These are phyloP conservation scores for Lipomyces sp. DNA, from an alignment of 805 yeast species.

Conservation along the genomic window DNA sequence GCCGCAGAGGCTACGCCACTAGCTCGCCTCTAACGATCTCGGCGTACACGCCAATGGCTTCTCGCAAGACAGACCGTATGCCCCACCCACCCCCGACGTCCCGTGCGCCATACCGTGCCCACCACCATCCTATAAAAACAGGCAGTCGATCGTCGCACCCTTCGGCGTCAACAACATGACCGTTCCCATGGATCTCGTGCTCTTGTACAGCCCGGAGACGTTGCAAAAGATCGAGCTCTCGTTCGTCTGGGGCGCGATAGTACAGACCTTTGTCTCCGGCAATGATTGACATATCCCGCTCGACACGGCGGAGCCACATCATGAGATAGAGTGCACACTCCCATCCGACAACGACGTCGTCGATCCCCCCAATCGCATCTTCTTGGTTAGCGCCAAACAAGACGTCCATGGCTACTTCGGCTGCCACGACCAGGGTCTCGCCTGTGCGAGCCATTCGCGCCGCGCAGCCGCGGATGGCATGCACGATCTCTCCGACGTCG, in stretches of 20 bases:
- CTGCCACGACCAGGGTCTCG: constrained; percentile 20
- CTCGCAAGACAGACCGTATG: constrained; percentile 24
- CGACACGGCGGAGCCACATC: constrained; percentile 31
- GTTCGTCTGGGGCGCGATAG: constrained; percentile 27
- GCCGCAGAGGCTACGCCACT: not conserved
- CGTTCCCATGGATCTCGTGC: constrained; percentile 8
- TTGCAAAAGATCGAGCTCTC: constrained; percentile 30
- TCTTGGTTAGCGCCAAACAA: constrained; percentile 15
- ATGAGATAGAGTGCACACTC: constrained; percentile 27
- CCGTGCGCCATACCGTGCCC: constrained; percentile 28
- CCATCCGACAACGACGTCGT: constrained; percentile 31
- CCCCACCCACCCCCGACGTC: constrained; percentile 29
- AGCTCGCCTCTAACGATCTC: constrained; percentile 21
- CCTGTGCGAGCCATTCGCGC: constrained; percentile 6
- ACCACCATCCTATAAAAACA: constrained; percentile 31
- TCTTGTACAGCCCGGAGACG: constrained; percentile 17
- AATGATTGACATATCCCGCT: constrained; percentile 27
- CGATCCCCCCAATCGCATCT: constrained; percentile 21
- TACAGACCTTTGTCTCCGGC: constrained; percentile 16
- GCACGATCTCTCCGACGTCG: constrained; percentile 28
- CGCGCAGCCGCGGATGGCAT: constrained; percentile 13
- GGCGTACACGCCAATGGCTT: constrained; percentile 22
- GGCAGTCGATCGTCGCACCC: constrained; percentile 17
- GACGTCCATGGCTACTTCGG: constrained; percentile 29
- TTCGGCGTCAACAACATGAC: not conserved